phyloP scores from a whole-genome alignment of 352 stramenopile genomes.

The Phytopythium helicoides region DNA sequence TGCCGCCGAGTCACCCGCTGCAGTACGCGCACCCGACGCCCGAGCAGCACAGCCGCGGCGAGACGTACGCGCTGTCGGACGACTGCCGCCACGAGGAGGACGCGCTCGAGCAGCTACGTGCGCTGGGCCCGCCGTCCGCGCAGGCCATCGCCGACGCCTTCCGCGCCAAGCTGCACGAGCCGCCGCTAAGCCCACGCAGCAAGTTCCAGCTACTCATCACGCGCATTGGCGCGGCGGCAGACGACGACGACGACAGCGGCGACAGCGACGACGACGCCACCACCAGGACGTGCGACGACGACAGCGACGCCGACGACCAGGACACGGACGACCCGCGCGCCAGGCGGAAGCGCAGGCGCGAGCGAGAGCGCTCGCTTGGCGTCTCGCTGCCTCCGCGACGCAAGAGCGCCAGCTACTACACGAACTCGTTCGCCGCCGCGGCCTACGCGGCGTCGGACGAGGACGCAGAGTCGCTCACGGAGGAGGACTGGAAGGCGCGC shows the following conservation, averaged over 20 bases:
- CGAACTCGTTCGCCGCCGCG: slow-evolving; percentile 16
- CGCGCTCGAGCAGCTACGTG: slow-evolving; percentile 16
- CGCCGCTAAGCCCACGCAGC: slow-evolving; percentile 61
- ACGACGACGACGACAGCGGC: slow-evolving; percentile 2
- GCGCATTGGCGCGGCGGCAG: slow-evolving; percentile 1
- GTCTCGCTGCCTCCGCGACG: slow-evolving; percentile 1
- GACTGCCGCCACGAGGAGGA: slow-evolving; percentile 25
- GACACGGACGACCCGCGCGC: slow-evolving; percentile 9
- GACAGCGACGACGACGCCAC: slow-evolving; percentile 1
- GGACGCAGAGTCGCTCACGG: slow-evolving; percentile 42
- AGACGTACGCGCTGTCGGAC: slow-evolving; percentile 58
- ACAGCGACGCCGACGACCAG: slow-evolving; percentile 10
- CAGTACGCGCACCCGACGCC: slow-evolving; percentile 3
- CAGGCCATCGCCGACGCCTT: slow-evolving; percentile 65
- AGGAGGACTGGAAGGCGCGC: slow-evolving; percentile 68
- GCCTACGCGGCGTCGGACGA: slow-evolving; percentile 25
- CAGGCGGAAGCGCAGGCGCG: too few species aligned
- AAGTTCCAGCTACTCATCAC: slow-evolving; percentile 59
- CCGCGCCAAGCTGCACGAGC: slow-evolving; percentile 63
- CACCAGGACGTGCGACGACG: slow-evolving; percentile 4
- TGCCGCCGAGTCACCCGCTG: slow-evolving; percentile 7
- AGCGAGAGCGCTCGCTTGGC: not conserved
- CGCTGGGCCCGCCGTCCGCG: slow-evolving; percentile 27
- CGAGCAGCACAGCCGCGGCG: slow-evolving; percentile 31
- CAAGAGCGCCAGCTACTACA: not conserved